Base-by-base conservation (phyloP, 306 rosid genomes). In the Adenanthera pavonina region DNA sequence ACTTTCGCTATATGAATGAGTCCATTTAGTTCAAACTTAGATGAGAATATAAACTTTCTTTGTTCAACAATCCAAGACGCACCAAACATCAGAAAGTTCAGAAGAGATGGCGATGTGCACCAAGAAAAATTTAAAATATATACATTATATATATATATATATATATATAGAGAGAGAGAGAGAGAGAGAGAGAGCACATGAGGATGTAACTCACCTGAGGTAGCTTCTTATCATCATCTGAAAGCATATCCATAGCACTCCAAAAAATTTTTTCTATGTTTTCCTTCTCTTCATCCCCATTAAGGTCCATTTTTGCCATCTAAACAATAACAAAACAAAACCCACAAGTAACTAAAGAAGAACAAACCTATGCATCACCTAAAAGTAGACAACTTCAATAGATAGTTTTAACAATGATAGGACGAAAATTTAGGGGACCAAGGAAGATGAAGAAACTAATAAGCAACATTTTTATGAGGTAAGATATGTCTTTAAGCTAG, bases 201-300 rank as follows among this genome's bases (percentile, higher is more conserved):
- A 82, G 75, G 35, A 57, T 52, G 81, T 52, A 77, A 76, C 91
- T 88, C 82, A 84, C 99, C 95, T 95, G 99, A 72, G 99, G 99
- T 68, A 95, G 88, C 90, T 95, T 95, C 90, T 93, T 95, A 89
- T 95, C 99, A 46, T 95, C 97, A 6, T 93, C 98, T 25, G 97
- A 93, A 81, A 93, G 98, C 94, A 93, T 90, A 85, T 95, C 98
- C 98, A 95, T 95, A 20, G 99, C 99, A 92, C 92, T 90, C 93
- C 93, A 93, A 82, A 93, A 95, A 83, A 95, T 93, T 71, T 88
- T 81, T 76, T 95, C 97, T 56, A 87, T 78, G 75, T 87, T 95
- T 52, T 30, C 88, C 91, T 95, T 95, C 89, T 95, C 99, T 43
- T 74, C 80, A 74, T 93, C 99, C 43, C 90, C 92, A 80, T 93